A percentile compares a stretch with the other conserved stretches of the same genome.
Conservation (phyloP, 495 filamentous ascomycete species). For the Neurospora pannonica region DNA sequence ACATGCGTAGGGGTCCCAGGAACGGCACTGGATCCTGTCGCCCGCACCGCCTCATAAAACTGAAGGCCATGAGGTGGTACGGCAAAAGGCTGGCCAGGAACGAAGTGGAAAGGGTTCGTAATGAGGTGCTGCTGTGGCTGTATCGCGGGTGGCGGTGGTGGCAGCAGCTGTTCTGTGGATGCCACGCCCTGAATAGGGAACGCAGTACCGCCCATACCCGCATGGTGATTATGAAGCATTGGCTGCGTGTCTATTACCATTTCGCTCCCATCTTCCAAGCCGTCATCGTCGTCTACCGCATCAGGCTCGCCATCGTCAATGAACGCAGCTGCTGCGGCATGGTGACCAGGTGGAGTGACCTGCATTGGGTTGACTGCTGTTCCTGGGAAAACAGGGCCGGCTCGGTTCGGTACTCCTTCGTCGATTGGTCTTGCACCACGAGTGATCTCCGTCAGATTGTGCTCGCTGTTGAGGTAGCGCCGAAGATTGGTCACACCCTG, state of each 20-base stretch:
- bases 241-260: slow-evolving; percentile 30
- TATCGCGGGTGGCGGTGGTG: slow-evolving; percentile 4
- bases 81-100: slow-evolving; percentile 7
- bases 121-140: neutral
- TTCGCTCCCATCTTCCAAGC: slow-evolving; percentile 32
- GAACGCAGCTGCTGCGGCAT: slow-evolving; percentile 11
- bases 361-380: neutral
- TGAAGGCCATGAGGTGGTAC: slow-evolving; percentile 1
- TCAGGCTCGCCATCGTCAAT: slow-evolving; percentile 27
- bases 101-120: slow-evolving; percentile 11
- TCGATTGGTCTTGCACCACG: neutral
- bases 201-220: neutral
- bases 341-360: slow-evolving; percentile 6
- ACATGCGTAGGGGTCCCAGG: neutral
- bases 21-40: neutral
- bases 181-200: neutral
- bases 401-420: neutral
- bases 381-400: neutral
- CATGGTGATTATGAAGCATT: slow-evolving; percentile 2
- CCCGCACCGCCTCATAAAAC: neutral
- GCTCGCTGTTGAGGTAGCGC: slow-evolving; percentile 57
- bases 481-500: slow-evolving; percentile 71
- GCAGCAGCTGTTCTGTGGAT: slow-evolving; percentile 1
- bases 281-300: slow-evolving; percentile 33
- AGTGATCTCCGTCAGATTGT: slow-evolving; percentile 10